Evolutionary conservation across 1,139 yeast species (phyloP).

Genomic region (Sporopachydermia cereana): DNA sequence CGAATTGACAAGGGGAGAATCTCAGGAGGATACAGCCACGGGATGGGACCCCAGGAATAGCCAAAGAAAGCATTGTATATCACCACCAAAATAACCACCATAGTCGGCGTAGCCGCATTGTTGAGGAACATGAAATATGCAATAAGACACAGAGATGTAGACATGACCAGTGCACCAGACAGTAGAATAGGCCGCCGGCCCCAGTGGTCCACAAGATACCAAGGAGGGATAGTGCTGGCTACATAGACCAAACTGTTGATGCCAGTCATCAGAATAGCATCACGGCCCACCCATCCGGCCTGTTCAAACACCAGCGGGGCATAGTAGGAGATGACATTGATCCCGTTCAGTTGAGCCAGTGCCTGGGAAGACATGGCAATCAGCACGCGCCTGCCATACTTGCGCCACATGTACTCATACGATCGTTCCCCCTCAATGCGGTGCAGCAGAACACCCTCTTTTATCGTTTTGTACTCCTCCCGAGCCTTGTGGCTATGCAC

Average conservation of each 20-base stretch:
- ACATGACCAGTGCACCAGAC: conserved; percentile 74
- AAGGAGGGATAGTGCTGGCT: conserved; percentile 71
- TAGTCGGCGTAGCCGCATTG: conserved; percentile 48
- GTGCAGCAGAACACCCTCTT: conserved; percentile 65
- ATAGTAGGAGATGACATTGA: conserved; percentile 83
- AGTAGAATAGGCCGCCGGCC: conserved; percentile 77
- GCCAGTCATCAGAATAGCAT: conserved; percentile 90
- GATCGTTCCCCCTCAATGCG: conserved; percentile 70
- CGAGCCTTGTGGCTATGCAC: conserved; percentile 44
- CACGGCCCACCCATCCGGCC: conserved; percentile 89
- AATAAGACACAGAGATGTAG: conserved; percentile 50
- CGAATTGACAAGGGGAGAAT: conserved; percentile 81
- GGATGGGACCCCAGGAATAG: conserved; percentile 87
- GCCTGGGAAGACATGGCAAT: conserved; percentile 87
- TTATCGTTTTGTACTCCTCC: conserved; percentile 63
- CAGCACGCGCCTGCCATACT: conserved; percentile 66
- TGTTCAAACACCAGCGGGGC: conserved; percentile 91
- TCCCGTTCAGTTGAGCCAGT: conserved; percentile 90
- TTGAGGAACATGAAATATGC: conserved; percentile 55
- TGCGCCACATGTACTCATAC: conserved; percentile 55
- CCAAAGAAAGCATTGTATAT: conserved; percentile 82
- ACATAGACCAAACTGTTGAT: conserved; percentile 69
- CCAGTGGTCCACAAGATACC: conserved; percentile 86
- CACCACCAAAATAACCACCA: conserved; percentile 68
- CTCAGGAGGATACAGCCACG: conserved; percentile 87